A percentile compares a stretch with the other conserved stretches of the same genome.
Conservation (phyloP, 768 basidiomycete species). For the Auricularia auricula-judae region DNA sequence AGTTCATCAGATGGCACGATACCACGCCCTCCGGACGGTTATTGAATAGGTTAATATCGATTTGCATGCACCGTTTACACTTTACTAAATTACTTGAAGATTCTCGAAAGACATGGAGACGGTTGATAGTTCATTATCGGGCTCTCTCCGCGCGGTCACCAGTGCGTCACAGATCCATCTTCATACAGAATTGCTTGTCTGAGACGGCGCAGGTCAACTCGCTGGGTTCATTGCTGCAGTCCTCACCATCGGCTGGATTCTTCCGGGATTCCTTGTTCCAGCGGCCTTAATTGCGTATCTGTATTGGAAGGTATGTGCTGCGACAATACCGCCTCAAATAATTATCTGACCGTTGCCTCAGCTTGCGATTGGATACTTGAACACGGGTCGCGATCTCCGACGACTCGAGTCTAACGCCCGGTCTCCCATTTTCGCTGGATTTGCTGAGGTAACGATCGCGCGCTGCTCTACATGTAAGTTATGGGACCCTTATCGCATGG, state of each 20-base stretch:
- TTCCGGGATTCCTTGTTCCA: conserved; percentile 76
- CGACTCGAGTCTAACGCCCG: conserved; percentile 86
- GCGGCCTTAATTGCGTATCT: conserved; percentile 60
- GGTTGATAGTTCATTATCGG: conserved; percentile 62
- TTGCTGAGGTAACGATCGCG: conserved; percentile 43
- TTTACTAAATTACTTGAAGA: conserved; percentile 7
- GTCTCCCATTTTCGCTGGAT: conserved; percentile 76
- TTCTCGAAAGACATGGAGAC: conserved; percentile 63
- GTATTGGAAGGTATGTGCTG: conserved; percentile 55
- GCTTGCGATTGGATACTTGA: conserved; percentile 18
- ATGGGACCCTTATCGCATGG: conserved; percentile 13
- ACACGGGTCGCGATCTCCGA: conserved; percentile 73
- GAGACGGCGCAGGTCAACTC: not conserved
- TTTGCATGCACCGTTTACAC: conserved; percentile 2
- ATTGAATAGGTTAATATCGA: not conserved
- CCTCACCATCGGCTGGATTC: conserved; percentile 34
- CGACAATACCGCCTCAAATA: conserved; percentile 6
- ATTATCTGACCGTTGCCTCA: not conserved
- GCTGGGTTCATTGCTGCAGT: conserved; percentile 27
- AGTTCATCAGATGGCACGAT: conserved; percentile 45
- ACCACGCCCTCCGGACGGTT: conserved; percentile 59
- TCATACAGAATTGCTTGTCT: conserved; percentile 38
- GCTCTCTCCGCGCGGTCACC: conserved; percentile 63
- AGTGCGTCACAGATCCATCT: conserved; percentile 34
- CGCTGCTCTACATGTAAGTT: conserved; percentile 7